Percentiles rank a stretch among this genome's conserved stretches.
Conservation (phyloP, 441 rosid species). For the Bocquillonia castaneifolia region DNA sequence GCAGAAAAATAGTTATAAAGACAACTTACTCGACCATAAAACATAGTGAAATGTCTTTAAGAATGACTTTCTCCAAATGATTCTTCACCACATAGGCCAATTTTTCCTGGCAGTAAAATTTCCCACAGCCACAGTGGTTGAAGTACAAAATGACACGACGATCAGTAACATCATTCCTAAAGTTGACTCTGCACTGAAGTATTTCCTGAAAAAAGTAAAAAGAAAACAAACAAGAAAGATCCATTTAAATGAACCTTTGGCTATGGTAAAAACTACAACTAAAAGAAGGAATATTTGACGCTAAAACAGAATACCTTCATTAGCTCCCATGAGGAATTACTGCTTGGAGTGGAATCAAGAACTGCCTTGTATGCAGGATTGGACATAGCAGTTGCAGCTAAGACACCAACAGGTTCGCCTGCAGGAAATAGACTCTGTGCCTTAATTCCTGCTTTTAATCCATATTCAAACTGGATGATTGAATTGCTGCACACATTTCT, state of each 20-base stretch:
- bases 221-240: background rate
- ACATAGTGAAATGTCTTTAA: conserved; percentile 58
- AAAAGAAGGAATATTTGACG: conserved; percentile 13
- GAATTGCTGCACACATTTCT: conserved; percentile 83
- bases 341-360: conserved; percentile 85
- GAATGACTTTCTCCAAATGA: conserved; percentile 70
- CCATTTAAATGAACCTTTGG: conserved; percentile 3
- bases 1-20: background rate
- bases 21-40: conserved; percentile 73
- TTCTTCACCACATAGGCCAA: conserved; percentile 63
- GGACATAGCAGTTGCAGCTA: conserved; percentile 98
- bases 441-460: conserved; percentile 40
- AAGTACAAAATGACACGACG: conserved; percentile 71
- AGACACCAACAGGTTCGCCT: conserved; percentile 96
- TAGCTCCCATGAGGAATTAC: conserved; percentile 90
- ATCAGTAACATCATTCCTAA: conserved; percentile 62
- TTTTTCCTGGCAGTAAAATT: conserved; percentile 72
- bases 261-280: conserved; percentile 8
- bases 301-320: conserved; percentile 65
- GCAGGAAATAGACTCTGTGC: conserved; percentile 58
- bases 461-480: conserved; percentile 79
- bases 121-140: conserved; percentile 69
- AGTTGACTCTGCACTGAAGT: conserved; percentile 70
- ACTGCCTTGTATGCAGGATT: conserved; percentile 98
- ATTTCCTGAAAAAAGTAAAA: conserved; percentile 60